Percentiles rank a stretch among this genome's conserved stretches.
Conservation (phyloP, 2,329 filamentous ascomycete species). For the Cercospora janseana region DNA sequence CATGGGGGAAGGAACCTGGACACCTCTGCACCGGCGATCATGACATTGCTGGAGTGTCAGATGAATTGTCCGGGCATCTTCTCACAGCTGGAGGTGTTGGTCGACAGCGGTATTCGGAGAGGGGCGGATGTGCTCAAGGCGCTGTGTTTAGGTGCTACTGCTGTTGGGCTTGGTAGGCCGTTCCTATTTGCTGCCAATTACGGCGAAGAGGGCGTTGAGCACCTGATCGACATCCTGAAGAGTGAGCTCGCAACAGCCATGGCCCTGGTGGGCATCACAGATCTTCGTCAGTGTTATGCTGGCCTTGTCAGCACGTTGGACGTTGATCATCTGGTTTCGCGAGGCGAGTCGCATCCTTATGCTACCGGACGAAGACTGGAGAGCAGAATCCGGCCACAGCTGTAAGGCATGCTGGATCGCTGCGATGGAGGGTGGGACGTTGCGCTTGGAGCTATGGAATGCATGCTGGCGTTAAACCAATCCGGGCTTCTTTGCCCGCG, state of each 20-base stretch:
- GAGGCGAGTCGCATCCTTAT: constrained; percentile 29
- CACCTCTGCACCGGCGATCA: constrained; percentile 52
- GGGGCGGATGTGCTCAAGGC: constrained; percentile 68
- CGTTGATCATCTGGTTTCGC: constrained; percentile 50
- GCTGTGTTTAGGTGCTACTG: constrained; percentile 62
- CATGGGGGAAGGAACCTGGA: constrained; percentile 53
- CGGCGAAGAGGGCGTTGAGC: constrained; percentile 53
- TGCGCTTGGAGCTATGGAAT: too few species aligned
- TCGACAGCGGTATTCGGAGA: constrained; percentile 64
- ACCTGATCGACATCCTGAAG: constrained; percentile 46
- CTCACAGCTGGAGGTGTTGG: constrained; percentile 58
- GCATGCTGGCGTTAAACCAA: too few species aligned
- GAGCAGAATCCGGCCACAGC: too few species aligned
- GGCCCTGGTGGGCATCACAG: constrained; percentile 62
- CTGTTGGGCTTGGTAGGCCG: constrained; percentile 60
- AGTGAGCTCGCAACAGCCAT: constrained; percentile 62
- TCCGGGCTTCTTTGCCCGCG: too few species aligned
- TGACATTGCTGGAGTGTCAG: constrained; percentile 63
- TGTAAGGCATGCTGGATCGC: too few species aligned
- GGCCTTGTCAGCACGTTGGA: constrained; percentile 56
- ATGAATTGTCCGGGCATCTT: constrained; percentile 61
- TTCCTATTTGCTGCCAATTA: constrained; percentile 62
- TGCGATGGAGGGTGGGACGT: too few species aligned
- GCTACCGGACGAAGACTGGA: constrained; percentile 27
- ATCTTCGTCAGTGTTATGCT: constrained; percentile 58